phyloP scores from a whole-genome alignment of 352 stramenopile genomes.

The Globisporangium radiosum region DNA sequence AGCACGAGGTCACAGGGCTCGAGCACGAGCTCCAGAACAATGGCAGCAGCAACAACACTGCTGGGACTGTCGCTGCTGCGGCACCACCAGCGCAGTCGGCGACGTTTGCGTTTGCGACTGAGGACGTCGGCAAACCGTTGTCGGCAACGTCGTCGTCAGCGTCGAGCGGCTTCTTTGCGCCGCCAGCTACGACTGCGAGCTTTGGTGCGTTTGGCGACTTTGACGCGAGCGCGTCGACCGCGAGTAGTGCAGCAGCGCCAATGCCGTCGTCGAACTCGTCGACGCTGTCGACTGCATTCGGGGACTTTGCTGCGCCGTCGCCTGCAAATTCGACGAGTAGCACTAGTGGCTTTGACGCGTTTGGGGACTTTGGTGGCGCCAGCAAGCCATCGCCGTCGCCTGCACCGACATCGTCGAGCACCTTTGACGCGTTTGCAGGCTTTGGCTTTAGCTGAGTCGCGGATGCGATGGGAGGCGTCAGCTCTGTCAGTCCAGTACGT shows the following conservation, averaged over 20 bases:
- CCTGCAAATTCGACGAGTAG: constrained; percentile 3
- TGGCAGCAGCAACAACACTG: background rate
- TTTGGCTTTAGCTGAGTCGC: constrained; percentile 17
- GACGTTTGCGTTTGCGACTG: too few species aligned
- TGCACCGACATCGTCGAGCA: constrained; percentile 1
- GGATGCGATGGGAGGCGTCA: too few species aligned
- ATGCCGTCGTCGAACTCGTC: background rate
- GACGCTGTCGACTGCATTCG: background rate
- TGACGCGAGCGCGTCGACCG: background rate
- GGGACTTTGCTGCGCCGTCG: constrained; percentile 2
- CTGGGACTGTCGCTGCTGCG: constrained; percentile 6
- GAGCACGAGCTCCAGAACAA: constrained; percentile 44
- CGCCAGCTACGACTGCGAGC: background rate
- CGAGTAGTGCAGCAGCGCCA: background rate
- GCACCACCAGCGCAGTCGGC: background rate
- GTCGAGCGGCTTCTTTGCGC: too few species aligned
- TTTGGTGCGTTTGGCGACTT: constrained; percentile 22
- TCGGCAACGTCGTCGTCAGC: background rate
- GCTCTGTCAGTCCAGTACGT: too few species aligned
- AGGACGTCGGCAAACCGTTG: constrained; percentile 4
- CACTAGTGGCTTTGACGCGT: constrained; percentile 12
- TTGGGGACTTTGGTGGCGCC: constrained; percentile 13
- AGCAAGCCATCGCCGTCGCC: constrained; percentile 5
- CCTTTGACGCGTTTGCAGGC: constrained; percentile 14
- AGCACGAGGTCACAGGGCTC: constrained; percentile 38